phyloP scores from a whole-genome alignment of 2,329 filamentous ascomycete genomes.

The Fusarium virguliforme region DNA sequence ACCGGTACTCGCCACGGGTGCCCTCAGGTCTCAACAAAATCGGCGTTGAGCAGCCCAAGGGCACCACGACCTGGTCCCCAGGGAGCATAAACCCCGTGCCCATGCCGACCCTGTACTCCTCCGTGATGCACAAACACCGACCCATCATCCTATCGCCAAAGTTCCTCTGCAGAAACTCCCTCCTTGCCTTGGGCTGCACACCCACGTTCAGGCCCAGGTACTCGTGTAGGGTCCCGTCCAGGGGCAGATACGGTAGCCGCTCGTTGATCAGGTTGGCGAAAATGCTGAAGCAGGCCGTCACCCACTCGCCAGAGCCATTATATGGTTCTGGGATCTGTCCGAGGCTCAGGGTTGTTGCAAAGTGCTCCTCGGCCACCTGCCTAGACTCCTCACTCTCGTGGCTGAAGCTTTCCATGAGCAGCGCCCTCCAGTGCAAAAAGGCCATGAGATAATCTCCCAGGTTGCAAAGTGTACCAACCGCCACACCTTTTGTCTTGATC shows the following conservation, averaged over 20 bases:
- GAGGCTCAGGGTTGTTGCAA: conserved; percentile 30
- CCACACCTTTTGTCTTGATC: conserved; percentile 21
- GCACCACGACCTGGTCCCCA: conserved; percentile 30
- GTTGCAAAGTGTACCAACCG: conserved; percentile 29
- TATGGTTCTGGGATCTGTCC: conserved; percentile 24
- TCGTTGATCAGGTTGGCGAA: conserved; percentile 32
- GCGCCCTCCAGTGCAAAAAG: conserved; percentile 36
- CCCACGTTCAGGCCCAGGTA: background rate
- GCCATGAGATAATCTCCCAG: conserved; percentile 41
- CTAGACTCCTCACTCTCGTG: background rate
- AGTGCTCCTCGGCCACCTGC: conserved; percentile 26
- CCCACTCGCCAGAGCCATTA: conserved; percentile 20
- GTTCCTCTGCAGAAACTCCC: conserved; percentile 23
- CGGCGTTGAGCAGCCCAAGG: conserved; percentile 32
- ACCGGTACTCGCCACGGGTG: conserved; percentile 21
- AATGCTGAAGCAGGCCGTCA: conserved; percentile 10
- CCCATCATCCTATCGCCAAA: conserved; percentile 35
- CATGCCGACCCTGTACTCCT: conserved; percentile 18
- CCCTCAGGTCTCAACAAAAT: conserved; percentile 29
- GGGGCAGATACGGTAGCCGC: conserved; percentile 18
- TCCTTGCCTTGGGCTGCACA: conserved; percentile 6
- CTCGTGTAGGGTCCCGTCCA: background rate
- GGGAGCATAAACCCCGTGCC: conserved; percentile 34
- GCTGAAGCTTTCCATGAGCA: conserved; percentile 6
- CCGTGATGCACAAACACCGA: conserved; percentile 31